Evolutionary conservation across 257 asterid species (phyloP), one percentile per base, ranked within the genome.

Genomic region (Solanum lycopersicoides): DNA sequence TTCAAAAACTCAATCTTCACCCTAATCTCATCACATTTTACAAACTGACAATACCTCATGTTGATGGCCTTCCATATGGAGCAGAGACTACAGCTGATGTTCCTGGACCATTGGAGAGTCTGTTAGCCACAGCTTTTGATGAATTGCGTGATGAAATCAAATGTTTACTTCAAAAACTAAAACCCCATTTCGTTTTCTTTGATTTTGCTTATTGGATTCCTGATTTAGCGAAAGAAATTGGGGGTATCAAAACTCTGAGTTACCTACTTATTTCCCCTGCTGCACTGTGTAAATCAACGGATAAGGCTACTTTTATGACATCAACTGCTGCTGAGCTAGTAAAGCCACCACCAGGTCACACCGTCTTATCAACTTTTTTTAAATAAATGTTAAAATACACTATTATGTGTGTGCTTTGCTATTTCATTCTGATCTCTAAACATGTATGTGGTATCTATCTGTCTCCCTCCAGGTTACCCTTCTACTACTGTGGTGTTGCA

Each of bases 141-240:
- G 91, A 89, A 83, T 91, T 94, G 0, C 37, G 50, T 41, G 93
- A 93, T 37, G 42, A 56, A 6, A 47, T 94, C 34, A 89, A 90
- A 4, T 35, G 89, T 12, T 18, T 91, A 11, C 90, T 92, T 23
- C 25, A 23, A 28, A 63, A 86, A 12, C 86, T 91, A 56, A 85
- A 65, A 3, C 96, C 96, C 53, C 87, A 93, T 56, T 12, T 93
- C 12, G 89, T 91, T 35, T 91, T 95, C 90, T 94, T 74, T 76
- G 96, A 95, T 45, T 85, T 90, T 76, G 69, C 89, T 12, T 88
- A 89, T 10, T 93, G 97, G 98, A 45, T 95, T 63, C 94, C 96
- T 3, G 88, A 88, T 1, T 9, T 94, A 84, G 92, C 93, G 1
- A 86, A 89, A 0, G 20, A 83, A n/a, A 34, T 93, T 2, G 88